Evolutionary conservation across 2,329 filamentous ascomycete genomes (phyloP).

Genomic region (Alternaria metachromatica): DNA sequence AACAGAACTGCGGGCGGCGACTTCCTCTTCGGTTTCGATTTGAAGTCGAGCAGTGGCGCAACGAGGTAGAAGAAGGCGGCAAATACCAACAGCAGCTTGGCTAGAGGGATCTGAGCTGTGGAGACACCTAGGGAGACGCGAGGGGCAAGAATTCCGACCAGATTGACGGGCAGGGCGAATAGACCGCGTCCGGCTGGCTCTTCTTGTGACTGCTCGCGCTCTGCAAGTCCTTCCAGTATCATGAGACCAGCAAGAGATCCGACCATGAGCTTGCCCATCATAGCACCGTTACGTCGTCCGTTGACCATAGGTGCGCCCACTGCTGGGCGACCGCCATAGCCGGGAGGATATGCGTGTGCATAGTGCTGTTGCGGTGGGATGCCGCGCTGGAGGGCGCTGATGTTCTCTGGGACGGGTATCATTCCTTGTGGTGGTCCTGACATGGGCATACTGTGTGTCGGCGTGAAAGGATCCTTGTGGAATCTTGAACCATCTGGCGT

Average conservation of each 20-base stretch:
- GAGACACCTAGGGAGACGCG: constrained; percentile 40
- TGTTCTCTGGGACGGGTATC: constrained; percentile 53
- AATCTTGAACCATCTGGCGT: constrained; percentile 47
- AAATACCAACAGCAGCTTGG: constrained; percentile 60
- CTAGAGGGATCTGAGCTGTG: constrained; percentile 51
- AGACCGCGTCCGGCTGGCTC: constrained; percentile 50
- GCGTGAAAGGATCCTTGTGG: constrained; percentile 47
- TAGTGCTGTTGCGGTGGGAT: constrained; percentile 48
- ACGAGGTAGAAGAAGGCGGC: constrained; percentile 64
- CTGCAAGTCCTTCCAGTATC: constrained; percentile 82
- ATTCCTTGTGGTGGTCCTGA: constrained; percentile 47
- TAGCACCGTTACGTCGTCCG: constrained; percentile 55
- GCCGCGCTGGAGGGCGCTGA: constrained; percentile 49
- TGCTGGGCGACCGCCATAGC: constrained; percentile 33
- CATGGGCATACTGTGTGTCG: constrained; percentile 34
- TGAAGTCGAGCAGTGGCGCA: constrained; percentile 63
- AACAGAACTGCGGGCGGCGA: constrained; percentile 50
- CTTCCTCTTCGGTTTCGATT: constrained; percentile 61
- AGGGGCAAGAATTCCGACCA: constrained; percentile 39
- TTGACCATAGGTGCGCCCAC: constrained; percentile 46
- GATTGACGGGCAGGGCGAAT: constrained; percentile 51
- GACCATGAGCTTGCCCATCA: constrained; percentile 82
- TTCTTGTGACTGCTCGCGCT: constrained; percentile 63
- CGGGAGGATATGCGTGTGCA: constrained; percentile 44
- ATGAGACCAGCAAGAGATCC: constrained; percentile 91